Base-by-base conservation (phyloP, 208 protist genomes). In the Wallacemonas collosoma region DNA sequence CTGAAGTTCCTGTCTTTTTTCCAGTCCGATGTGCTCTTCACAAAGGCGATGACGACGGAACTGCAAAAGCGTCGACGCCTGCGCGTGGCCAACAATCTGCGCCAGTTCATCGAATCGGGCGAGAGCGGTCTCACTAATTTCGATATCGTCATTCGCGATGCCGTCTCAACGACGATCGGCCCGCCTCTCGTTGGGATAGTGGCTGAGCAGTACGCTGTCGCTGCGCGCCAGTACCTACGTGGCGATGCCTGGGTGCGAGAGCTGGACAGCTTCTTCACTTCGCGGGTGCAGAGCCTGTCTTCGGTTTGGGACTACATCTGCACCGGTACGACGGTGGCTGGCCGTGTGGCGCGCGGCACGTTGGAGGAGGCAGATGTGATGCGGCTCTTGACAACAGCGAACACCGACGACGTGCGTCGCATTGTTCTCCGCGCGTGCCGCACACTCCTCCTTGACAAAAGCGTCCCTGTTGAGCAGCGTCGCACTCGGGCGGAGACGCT, bases 241-340 rank as follows among this genome's bases (percentile, higher is more conserved):
- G 65, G 53, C 11, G 82, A 61, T 62, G 38, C 8, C 8, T 77
- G 76, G 70, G 41, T 73, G 44, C 75, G 79, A 0, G 79, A 89
- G 63, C 41, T 92, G 70, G 85, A 89, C 57, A 79, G 76, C 60
- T 86, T 87, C 66, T 72, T 58, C 38, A 76, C 83, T 6, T 83
- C 74, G 15, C 79, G 73, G 58, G 55, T 53, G 15, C 66, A 73
- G 56, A 71, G 67, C 35, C 48, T 79, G n/a, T 74, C 73, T 4
- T 68, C 60, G 41, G 35, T 60, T 2, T 53, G 39, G 2, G 47
- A 58, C 45, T 17, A 64, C 45, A 56, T 64, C 15, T 53, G n/a
- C 26, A 48, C 63, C 17, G 39, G 36, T 2, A 44, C 65, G 43
- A 57, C 56, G 12, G 61, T 73, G 12, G 67, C 56, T 5, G 44